Evolutionary conservation across 2,329 filamentous ascomycete species (phyloP).

Genomic region (Aspergillus awamori): DNA sequence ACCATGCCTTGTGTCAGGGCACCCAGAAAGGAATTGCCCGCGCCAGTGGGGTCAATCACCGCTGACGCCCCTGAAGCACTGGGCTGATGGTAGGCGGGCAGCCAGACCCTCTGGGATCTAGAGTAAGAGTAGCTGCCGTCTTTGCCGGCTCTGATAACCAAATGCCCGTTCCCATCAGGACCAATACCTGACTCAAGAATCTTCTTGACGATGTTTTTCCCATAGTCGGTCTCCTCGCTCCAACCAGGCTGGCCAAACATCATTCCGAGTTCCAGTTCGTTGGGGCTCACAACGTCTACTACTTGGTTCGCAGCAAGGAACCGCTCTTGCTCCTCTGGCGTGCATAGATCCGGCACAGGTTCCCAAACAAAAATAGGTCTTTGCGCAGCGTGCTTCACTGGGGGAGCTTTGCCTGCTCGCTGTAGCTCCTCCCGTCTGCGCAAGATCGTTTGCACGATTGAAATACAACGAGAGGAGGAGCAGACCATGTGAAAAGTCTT

Average conservation of each 20-base stretch:
- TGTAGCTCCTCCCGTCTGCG: constrained; percentile 49
- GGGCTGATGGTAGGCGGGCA: constrained; percentile 72
- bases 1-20: constrained; percentile 61
- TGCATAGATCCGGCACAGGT: constrained; percentile 86
- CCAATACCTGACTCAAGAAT: constrained; percentile 44
- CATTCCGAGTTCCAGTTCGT: constrained; percentile 82
- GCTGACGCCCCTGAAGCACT: constrained; percentile 32
- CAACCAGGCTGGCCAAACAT: constrained; percentile 69
- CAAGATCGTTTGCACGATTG: constrained; percentile 72
- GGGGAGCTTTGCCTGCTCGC: constrained; percentile 29
- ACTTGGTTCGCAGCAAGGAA: constrained; percentile 56
- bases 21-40: constrained; percentile 85
- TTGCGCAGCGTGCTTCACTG: constrained; percentile 40
- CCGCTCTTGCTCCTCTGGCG: constrained; percentile 61
- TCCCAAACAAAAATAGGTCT: constrained; percentile 89
- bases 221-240: constrained; percentile 30
- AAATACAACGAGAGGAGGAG: constrained; percentile 73
- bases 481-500: constrained; percentile 88
- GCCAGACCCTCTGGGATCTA: constrained; percentile 58
- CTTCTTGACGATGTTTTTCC: constrained; percentile 37
- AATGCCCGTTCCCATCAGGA: constrained; percentile 37
- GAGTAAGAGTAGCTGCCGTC: constrained; percentile 58
- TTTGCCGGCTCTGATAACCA: constrained; percentile 63
- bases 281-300: constrained; percentile 71
- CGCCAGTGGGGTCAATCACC: constrained; percentile 91